phyloP scores from a whole-genome alignment of 345 rosid genomes.

The Eucalyptus erythrocorys region DNA sequence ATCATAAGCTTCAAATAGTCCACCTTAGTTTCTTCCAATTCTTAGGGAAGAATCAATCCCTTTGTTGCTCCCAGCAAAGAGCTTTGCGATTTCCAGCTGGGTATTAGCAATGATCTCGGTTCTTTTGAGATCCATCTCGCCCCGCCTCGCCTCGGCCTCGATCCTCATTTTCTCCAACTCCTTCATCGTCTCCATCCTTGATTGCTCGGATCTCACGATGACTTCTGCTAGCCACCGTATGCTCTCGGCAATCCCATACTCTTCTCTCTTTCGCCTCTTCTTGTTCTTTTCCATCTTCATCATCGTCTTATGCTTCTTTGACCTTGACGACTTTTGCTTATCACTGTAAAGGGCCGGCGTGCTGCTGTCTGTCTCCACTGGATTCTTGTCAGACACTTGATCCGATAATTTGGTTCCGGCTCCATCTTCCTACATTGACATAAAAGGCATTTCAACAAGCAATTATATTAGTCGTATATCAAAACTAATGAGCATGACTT shows the following conservation, averaged over 20 bases:
- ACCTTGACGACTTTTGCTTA: slow-evolving; percentile 14
- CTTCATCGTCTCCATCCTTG: slow-evolving; percentile 82
- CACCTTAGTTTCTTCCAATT: slow-evolving; percentile 59
- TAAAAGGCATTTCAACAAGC: neutral
- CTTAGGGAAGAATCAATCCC: slow-evolving; percentile 70
- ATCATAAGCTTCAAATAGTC: neutral
- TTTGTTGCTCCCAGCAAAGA: slow-evolving; percentile 49
- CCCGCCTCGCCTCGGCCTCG: slow-evolving; percentile 78
- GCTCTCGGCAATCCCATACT: slow-evolving; percentile 65
- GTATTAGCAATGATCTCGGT: slow-evolving; percentile 86
- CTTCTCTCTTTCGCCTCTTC: slow-evolving; percentile 37
- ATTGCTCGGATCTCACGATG: slow-evolving; percentile 72
- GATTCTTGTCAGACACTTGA: slow-evolving; percentile 37
- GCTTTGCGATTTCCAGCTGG: slow-evolving; percentile 83
- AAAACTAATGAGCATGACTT: neutral
- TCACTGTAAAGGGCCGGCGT: slow-evolving; percentile 68
- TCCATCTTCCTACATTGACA: slow-evolving; percentile 44
- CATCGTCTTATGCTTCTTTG: slow-evolving; percentile 19
- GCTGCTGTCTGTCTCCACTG: slow-evolving; percentile 69
- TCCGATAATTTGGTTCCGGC: slow-evolving; percentile 29
- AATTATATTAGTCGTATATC: neutral
- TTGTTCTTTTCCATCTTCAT: slow-evolving; percentile 31
- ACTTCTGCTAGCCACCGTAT: slow-evolving; percentile 79
- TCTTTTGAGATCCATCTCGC: slow-evolving; percentile 83
- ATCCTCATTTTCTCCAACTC: slow-evolving; percentile 86